Evolutionary conservation across 495 filamentous ascomycete species (phyloP), one percentile per base, ranked within the genome.

Genomic region (Tuber borchii): DNA sequence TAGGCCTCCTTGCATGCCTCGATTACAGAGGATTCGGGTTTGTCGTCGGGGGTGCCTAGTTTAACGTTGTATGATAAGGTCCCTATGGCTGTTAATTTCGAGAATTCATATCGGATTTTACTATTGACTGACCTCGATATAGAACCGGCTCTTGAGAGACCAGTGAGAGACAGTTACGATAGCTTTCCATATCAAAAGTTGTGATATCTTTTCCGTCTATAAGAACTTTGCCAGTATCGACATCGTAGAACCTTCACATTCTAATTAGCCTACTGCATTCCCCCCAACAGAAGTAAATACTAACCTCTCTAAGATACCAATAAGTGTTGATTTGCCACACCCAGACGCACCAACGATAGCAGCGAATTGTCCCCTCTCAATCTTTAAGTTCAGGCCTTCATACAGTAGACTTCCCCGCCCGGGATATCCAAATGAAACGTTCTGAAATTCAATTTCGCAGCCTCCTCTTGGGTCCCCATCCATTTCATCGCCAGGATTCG

Each of bases 261-360:
- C 75, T 51, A 73, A 65, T 71, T 39, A 48, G 43, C 17, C 1
- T 1, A 34, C 22, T 51, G 70, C 8, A 8, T 80, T 77, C 19
- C 75, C 79, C 16, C 72, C 68, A 12, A 78, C 40, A 26, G 22
- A 3, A 16, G 61, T 7, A 31, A 22, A 20, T 37, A 9, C 85
- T 82, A 14, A 79, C 26, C 83, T 72, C 83, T 91, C 90, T 1
- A 93, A 83, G 0, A 93, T 84, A 5, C 87, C 87, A 26, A 93
- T 86, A 37, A 91, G 85, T 22, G 89, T 92, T 1, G 88, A 90
- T 79, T 95, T 95, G 19, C 92, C 92, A 43, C 89, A 91, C 31
- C 92, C 92, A 0, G 87, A 90, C 0, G 90, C 85, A 3, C 92
- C 92, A 10, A 93, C 91, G 22, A 95, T 85, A 0, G 90, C 92